Evolutionary conservation across 768 basidiomycete genomes (phyloP).

Genomic region (Hericium erinaceus): DNA sequence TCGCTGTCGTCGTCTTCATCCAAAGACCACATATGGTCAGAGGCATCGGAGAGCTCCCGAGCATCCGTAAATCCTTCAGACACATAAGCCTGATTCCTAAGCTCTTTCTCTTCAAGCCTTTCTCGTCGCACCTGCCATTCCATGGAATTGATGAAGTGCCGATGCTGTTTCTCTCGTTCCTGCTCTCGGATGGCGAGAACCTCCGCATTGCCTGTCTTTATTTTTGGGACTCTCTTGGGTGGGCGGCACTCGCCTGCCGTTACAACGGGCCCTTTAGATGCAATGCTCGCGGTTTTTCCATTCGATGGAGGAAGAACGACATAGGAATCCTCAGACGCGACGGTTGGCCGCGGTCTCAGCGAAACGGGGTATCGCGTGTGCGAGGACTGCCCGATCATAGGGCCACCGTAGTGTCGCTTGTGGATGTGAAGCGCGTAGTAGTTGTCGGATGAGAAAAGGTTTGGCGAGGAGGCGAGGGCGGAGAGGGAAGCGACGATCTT

Average conservation of each 20-base stretch:
- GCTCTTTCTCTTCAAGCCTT: not conserved
- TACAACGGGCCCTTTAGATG: not conserved
- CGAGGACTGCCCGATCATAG: not conserved
- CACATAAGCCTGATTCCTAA: not conserved
- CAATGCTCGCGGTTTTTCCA: not conserved
- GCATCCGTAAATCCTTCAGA: not conserved
- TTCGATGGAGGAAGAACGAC: not conserved
- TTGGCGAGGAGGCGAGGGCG: not conserved
- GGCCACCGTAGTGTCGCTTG: not conserved
- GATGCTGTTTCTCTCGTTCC: not conserved
- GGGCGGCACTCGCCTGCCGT: not conserved
- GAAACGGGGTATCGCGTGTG: not conserved
- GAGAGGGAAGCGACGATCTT: constrained; percentile 6
- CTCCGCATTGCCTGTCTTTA: not conserved
- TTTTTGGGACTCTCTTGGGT: not conserved
- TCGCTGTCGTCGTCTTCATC: not conserved
- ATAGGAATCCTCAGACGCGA: not conserved
- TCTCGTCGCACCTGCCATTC: not conserved
- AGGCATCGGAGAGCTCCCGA: not conserved
- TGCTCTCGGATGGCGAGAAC: not conserved
- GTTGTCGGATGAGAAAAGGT: constrained; percentile 8
- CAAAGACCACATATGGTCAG: not conserved
- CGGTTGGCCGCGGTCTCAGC: not conserved
- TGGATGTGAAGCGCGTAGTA: constrained; percentile 6
- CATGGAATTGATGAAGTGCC: not conserved